Evolutionary conservation across 78 protist genomes (phyloP).

Genomic region (Guillardia theta): DNA sequence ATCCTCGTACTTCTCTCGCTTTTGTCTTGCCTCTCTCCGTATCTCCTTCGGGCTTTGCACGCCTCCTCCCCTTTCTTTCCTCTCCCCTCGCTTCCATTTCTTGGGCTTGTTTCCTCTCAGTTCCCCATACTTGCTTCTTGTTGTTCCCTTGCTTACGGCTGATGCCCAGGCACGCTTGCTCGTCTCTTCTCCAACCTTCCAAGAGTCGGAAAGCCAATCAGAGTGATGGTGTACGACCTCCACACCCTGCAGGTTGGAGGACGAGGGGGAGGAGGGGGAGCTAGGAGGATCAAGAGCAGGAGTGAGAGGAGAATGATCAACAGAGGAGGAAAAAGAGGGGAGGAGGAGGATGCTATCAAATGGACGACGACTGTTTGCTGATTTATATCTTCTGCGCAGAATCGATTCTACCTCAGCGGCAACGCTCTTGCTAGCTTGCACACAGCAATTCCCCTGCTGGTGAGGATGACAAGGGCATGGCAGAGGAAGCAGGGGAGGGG

Average conservation of each 20-base stretch:
- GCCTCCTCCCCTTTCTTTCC: not conserved
- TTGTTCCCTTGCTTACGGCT: not conserved
- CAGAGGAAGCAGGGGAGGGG: no score
- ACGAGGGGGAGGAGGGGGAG: no score
- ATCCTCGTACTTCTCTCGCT: not conserved
- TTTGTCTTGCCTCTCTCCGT: not conserved
- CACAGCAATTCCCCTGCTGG: constrained; percentile 31
- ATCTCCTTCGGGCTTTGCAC: not conserved
- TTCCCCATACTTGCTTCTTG: not conserved
- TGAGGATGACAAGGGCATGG: no score
- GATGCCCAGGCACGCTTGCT: not conserved
- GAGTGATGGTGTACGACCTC: constrained; percentile 40
- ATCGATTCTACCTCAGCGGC: constrained; percentile 17
- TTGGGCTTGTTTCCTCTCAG: not conserved
- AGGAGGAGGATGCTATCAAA: no score
- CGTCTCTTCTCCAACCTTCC: constrained; percentile 26
- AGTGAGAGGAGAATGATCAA: no score
- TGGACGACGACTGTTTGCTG: not conserved
- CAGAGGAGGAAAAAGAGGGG: no score
- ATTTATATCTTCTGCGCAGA: not conserved
- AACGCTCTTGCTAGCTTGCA: constrained; percentile 11
- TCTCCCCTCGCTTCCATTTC: not conserved
- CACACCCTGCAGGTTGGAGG: constrained; percentile 21
- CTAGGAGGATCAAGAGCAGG: no score
- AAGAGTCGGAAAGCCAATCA: not conserved